A percentile compares a stretch with the other conserved stretches of the same genome.
Evolutionary conservation across 805 yeast genomes (phyloP).

Genomic region (Yamadazyma olivae): DNA sequence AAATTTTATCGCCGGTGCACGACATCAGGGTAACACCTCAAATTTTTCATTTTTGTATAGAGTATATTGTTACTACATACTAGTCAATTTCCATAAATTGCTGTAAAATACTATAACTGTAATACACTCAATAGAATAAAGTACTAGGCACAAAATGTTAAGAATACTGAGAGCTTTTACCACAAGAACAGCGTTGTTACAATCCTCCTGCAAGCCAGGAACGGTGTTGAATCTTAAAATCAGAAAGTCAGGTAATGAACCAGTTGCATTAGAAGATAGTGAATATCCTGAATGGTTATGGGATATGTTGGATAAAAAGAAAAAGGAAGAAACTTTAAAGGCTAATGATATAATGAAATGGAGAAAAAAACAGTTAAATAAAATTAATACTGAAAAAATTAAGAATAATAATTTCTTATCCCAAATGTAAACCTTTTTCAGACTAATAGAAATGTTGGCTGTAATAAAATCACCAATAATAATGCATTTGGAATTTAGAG

Average conservation of each 20-base stretch:
- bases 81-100: too few relatives aligned
- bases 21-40: too few relatives aligned
- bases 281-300: constrained; percentile 97
- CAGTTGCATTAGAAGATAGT: constrained; percentile 79
- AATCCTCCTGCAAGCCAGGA: constrained; percentile 57
- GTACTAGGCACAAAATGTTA: constrained; percentile 2
- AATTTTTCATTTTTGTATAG: neutral
- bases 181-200: neutral
- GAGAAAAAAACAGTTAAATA: constrained; percentile 63
- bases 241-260: constrained; percentile 78
- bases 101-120: neutral
- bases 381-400: constrained; percentile 63
- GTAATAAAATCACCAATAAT: too few relatives aligned
- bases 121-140: too few relatives aligned
- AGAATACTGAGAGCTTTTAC: constrained; percentile 2
- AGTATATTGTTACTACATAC: neutral
- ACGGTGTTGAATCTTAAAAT: constrained; percentile 70
- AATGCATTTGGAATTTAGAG: neutral
- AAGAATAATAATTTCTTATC: constrained; percentile 77
- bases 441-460: too few relatives aligned
- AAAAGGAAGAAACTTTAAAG: constrained; percentile 54
- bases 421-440: constrained; percentile 49
- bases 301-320: constrained; percentile 69
- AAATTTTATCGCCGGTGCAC: constrained; percentile 7
- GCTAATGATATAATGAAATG: constrained; percentile 64